phyloP scores from a whole-genome alignment of 768 basidiomycete species.

The Xerocomus spinulosus region DNA sequence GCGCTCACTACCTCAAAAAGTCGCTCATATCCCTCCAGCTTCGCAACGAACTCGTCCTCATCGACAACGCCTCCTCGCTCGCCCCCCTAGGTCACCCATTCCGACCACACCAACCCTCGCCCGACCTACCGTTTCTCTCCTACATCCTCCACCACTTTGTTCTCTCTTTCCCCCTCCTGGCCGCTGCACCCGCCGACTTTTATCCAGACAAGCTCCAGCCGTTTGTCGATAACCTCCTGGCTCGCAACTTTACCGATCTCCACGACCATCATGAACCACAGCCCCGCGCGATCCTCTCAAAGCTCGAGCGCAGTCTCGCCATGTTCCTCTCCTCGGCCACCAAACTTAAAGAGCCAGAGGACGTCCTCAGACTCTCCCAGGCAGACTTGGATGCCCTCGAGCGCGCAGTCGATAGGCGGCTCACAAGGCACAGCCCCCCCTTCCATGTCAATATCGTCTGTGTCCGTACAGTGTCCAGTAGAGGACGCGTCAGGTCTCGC shows the following conservation, averaged over 20 bases:
- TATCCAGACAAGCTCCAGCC: slow-evolving; percentile 95
- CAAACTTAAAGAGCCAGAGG: slow-evolving; percentile 79
- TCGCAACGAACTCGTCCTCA: slow-evolving; percentile 69
- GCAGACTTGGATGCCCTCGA: slow-evolving; percentile 79
- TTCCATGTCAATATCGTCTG: slow-evolving; percentile 93
- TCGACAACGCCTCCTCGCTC: slow-evolving; percentile 54
- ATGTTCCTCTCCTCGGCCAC: slow-evolving; percentile 79
- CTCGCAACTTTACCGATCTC: slow-evolving; percentile 75
- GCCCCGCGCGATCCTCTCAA: slow-evolving; percentile 64
- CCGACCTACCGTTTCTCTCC: slow-evolving; percentile 83
- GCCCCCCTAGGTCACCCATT: slow-evolving; percentile 90
- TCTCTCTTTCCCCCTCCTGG: slow-evolving; percentile 84
- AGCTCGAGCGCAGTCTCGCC: slow-evolving; percentile 79
- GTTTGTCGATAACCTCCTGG: slow-evolving; percentile 77
- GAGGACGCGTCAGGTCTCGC: slow-evolving; percentile 79
- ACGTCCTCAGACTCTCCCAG: slow-evolving; percentile 87
- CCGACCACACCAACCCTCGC: slow-evolving; percentile 56
- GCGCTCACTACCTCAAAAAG: slow-evolving; percentile 98
- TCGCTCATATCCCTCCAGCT: slow-evolving; percentile 86
- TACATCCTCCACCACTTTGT: slow-evolving; percentile 82
- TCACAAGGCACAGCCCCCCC: slow-evolving; percentile 43
- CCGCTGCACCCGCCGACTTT: slow-evolving; percentile 83
- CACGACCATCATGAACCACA: slow-evolving; percentile 54
- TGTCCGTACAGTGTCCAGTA: slow-evolving; percentile 78
- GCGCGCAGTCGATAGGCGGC: slow-evolving; percentile 58